Conservation (phyloP, 2,329 filamentous ascomycete genomes). For the Colletotrichum orchidophilum region DNA sequence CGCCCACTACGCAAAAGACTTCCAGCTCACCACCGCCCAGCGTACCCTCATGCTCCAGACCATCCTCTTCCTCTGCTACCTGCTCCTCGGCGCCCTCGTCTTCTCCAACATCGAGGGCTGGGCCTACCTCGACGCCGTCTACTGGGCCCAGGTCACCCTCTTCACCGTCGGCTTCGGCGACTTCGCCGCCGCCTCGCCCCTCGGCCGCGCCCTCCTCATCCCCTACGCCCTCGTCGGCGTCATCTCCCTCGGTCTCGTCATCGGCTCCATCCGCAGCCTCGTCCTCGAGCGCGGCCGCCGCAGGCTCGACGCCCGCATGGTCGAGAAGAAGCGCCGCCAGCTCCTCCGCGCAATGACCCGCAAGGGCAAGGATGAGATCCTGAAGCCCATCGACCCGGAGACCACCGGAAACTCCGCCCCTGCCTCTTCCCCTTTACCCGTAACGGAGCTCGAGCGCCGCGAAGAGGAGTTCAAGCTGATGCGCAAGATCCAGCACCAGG, state of each 20-base stretch:
- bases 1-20: slow-evolving; percentile 80
- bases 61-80: slow-evolving; percentile 83
- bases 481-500: slow-evolving; percentile 78
- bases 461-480: slow-evolving; percentile 81
- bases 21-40: slow-evolving; percentile 81
- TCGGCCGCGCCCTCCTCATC: slow-evolving; percentile 78
- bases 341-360: slow-evolving; percentile 56
- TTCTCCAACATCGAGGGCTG: slow-evolving; percentile 80
- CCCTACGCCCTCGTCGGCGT: slow-evolving; percentile 87
- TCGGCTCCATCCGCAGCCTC: slow-evolving; percentile 78
- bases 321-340: slow-evolving; percentile 66
- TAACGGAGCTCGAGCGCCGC: slow-evolving; percentile 65
- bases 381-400: slow-evolving; percentile 55
- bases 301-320: slow-evolving; percentile 64
- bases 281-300: slow-evolving; percentile 66
- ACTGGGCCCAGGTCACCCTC: slow-evolving; percentile 80
- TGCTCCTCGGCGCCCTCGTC: slow-evolving; percentile 79
- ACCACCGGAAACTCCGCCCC: background rate
- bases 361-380: slow-evolving; percentile 56
- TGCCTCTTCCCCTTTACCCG: background rate
- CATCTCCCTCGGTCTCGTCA: slow-evolving; percentile 84
- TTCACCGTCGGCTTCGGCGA: slow-evolving; percentile 74
- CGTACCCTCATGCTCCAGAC: slow-evolving; percentile 91
- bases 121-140: slow-evolving; percentile 80
- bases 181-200: slow-evolving; percentile 54